Conservation (phyloP, 2,329 filamentous ascomycete genomes). For the Juglanconis juglandina region DNA sequence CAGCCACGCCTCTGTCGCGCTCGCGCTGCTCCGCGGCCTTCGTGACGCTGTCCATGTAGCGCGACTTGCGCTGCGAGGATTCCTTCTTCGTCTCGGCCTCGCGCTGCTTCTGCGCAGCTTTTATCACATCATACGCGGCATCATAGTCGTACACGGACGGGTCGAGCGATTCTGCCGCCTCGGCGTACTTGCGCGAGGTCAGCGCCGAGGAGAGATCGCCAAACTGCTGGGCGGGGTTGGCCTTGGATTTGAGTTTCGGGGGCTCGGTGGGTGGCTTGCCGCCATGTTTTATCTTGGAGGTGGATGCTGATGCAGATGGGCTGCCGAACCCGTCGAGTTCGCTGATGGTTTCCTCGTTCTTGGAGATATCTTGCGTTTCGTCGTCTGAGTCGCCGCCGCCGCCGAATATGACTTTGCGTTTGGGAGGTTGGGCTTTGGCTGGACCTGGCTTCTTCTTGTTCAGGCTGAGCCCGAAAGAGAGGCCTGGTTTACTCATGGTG, state of each 20-base stretch:
- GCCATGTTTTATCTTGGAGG: constrained; percentile 30
- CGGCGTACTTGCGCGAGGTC: constrained; percentile 59
- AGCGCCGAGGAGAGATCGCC: constrained; percentile 65
- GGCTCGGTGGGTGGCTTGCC: constrained; percentile 32
- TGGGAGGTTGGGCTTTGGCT: constrained; percentile 47
- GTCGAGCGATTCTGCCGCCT: constrained; percentile 65
- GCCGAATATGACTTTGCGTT: constrained; percentile 56
- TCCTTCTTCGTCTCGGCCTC: constrained; percentile 48
- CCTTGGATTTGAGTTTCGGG: constrained; percentile 44
- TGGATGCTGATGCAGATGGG: constrained; percentile 14
- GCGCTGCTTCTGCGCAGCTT: constrained; percentile 56
- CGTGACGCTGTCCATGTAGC: constrained; percentile 74
- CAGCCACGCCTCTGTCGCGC: constrained; percentile 72
- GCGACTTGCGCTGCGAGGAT: constrained; percentile 61
- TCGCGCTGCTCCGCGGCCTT: constrained; percentile 73
- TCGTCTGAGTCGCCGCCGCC: constrained; percentile 56
- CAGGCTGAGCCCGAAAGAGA: constrained; percentile 57
- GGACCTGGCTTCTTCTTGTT: constrained; percentile 56
- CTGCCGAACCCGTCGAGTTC: constrained; percentile 53
- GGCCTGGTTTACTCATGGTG: constrained; percentile 45
- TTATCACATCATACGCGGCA: constrained; percentile 73
- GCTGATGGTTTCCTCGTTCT: constrained; percentile 46
- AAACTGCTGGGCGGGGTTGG: constrained; percentile 44
- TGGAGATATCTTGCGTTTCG: constrained; percentile 39
- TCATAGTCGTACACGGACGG: constrained; percentile 83